Evolutionary conservation across 805 yeast species (phyloP), one percentile per base, ranked within the genome.

Genomic region (Millerozyma miso): DNA sequence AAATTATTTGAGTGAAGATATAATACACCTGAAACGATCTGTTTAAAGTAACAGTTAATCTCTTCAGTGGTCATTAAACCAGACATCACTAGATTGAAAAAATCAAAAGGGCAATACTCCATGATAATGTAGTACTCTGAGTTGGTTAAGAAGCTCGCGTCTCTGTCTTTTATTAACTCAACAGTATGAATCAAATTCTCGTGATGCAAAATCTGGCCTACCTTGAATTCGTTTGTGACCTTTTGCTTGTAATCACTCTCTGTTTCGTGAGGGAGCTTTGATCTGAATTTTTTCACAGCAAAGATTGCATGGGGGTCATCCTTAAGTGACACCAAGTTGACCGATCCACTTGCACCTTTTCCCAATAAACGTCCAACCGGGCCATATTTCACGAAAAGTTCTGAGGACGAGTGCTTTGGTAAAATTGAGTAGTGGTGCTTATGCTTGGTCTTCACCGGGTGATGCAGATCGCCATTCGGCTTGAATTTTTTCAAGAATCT

Each of bases 291-390:
- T 66, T 90, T 90, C 41, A 91, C 86, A 0, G 98, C 98, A 63
- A 78, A 88, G 3, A 87, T 60, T 46, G 77, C 74, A 23, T 41
- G 38, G 6, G 62, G 52, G 49, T 81, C 82, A 0, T 76, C 60
- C 23, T 77, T 72, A 40, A 85, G 76, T 45, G 79, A 78, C 45
- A 89, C 84, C 41, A 88, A 73, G 34, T 85, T 77, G n/a, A 90
- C 98, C 0, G 93, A 83, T 1, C 98, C 97, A 18, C 95, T 90
- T 1, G 97, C 97, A 12, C 98, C 98, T 44, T 90, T 81, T 17
- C 98, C 98, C 39, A 88, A 69, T 17, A 83, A 69, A 48, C 76
- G 76, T 10, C 95, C 95, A 18, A 80, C 72, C 4, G 58, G 45
- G 33, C 95, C 93, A 62, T 88, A 88, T 53, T 84, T 83, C 41